Evolutionary conservation across 225 moss, liverwort and hornwort species (phyloP).

Genomic region (Pseudisothecium myosuroides): DNA sequence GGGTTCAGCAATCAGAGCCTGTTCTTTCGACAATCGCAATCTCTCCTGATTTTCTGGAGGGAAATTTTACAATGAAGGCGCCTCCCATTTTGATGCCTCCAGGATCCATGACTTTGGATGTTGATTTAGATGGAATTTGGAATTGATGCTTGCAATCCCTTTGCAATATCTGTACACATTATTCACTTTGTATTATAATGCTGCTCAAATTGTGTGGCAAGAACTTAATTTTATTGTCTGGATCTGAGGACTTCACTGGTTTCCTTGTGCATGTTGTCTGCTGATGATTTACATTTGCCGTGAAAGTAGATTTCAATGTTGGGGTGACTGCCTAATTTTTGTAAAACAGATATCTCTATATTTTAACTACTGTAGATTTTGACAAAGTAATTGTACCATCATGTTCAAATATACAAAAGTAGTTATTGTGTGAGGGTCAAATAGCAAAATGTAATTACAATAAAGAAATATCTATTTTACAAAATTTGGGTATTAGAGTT

Average conservation of each 20-base stretch:
- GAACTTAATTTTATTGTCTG: not conserved
- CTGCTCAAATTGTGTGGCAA: not conserved
- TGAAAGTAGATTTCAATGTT: not conserved
- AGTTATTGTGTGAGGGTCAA: no score
- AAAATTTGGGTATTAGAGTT: no score
- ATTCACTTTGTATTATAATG: not conserved
- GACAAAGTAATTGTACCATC: no score
- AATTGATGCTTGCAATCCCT: not conserved
- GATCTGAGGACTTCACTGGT: not conserved
- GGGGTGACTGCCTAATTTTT: no score
- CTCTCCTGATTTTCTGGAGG: constrained; percentile 2
- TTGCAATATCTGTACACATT: not conserved
- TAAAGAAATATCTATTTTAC: no score
- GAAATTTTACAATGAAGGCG: constrained; percentile 3
- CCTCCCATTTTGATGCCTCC: constrained; percentile 15
- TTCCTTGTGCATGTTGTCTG: not conserved
- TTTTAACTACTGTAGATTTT: no score
- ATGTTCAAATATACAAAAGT: no score
- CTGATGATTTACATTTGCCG: not conserved
- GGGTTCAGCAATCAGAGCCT: constrained; percentile 37
- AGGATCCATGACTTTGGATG: constrained; percentile 40
- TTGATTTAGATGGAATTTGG: constrained; percentile 27
- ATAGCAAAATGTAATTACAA: no score
- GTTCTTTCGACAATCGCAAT: constrained; percentile 28
- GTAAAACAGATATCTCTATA: no score